A percentile compares a stretch with the other conserved stretches of the same genome.
phyloP scores from a whole-genome alignment of 2,329 filamentous ascomycete species.

The Pseudogymnoascus sp. region DNA sequence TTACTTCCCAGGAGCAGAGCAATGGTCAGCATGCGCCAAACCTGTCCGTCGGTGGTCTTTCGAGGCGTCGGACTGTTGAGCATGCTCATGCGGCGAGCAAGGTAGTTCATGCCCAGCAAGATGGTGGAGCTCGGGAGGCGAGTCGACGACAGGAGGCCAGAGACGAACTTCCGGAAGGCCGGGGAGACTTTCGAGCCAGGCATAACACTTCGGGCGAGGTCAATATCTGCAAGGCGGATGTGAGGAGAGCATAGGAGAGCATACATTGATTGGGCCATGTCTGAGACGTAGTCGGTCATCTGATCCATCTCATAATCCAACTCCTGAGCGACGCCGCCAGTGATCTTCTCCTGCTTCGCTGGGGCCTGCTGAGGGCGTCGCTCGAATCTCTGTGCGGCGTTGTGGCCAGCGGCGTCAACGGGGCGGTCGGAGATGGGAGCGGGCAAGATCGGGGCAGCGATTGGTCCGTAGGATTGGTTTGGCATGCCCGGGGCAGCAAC shows the following conservation, averaged over 20 bases:
- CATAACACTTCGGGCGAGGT: slow-evolving; percentile 54
- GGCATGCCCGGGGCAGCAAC: slow-evolving; percentile 23
- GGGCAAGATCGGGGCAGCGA: slow-evolving; percentile 37
- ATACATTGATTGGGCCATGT: slow-evolving; percentile 65
- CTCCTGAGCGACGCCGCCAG: slow-evolving; percentile 62
- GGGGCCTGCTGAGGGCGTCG: slow-evolving; percentile 29
- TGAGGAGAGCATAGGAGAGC: slow-evolving; percentile 41
- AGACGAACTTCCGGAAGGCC: slow-evolving; percentile 66
- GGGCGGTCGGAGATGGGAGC: slow-evolving; percentile 28
- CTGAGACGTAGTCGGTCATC: slow-evolving; percentile 69
- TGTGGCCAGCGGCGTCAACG: slow-evolving; percentile 30
- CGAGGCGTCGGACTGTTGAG: slow-evolving; percentile 37
- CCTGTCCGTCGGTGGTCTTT: slow-evolving; percentile 43
- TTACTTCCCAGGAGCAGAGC: slow-evolving; percentile 65
- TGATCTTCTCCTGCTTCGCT: slow-evolving; percentile 19
- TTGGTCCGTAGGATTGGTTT: slow-evolving; percentile 35
- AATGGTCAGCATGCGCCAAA: slow-evolving; percentile 63
- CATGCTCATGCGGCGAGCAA: slow-evolving; percentile 56
- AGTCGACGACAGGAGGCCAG: slow-evolving; percentile 63
- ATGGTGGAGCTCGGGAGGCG: slow-evolving; percentile 65
- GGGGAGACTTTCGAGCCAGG: slow-evolving; percentile 50
- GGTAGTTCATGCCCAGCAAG: slow-evolving; percentile 60
- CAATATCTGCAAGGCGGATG: slow-evolving; percentile 53
- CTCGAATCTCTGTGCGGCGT: slow-evolving; percentile 29
- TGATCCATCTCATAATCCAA: slow-evolving; percentile 71